phyloP scores from a whole-genome alignment of 176 grass and related monocot species.

The Olyra latifolia region DNA sequence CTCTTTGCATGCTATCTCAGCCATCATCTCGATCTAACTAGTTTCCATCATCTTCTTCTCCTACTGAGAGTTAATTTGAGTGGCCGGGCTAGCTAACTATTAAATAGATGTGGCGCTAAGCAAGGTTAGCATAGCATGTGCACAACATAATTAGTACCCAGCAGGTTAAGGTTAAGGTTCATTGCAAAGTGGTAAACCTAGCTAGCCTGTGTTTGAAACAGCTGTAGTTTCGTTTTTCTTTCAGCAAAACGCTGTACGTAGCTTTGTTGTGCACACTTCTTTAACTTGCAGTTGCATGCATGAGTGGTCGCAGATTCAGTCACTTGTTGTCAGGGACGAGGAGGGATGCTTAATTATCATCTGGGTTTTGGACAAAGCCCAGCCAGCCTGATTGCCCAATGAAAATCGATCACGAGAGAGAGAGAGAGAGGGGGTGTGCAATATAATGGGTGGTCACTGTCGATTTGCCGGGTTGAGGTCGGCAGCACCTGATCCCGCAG shows the following conservation, averaged over 20 bases:
- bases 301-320: neutral
- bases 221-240: too few relatives aligned
- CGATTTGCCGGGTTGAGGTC: slow-evolving; percentile 41
- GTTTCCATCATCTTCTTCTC: neutral
- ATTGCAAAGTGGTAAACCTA: neutral
- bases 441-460: slow-evolving; percentile 34
- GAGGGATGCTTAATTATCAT: neutral
- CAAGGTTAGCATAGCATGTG: neutral
- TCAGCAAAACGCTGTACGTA: too few relatives aligned
- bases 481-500: slow-evolving; percentile 48
- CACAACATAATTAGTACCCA: neutral
- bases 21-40: neutral
- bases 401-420: neutral
- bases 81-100: too few relatives aligned
- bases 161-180: neutral
- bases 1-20: neutral
- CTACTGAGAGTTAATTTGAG: neutral
- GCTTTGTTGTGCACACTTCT: neutral
- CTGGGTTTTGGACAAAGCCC: neutral
- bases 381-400: neutral
- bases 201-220: neutral
- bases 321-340: neutral
- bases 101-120: neutral
- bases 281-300: neutral
- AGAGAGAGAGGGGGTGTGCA: neutral